Conservation (phyloP, 805 yeast genomes). For the Yarrowia sp. region DNA sequence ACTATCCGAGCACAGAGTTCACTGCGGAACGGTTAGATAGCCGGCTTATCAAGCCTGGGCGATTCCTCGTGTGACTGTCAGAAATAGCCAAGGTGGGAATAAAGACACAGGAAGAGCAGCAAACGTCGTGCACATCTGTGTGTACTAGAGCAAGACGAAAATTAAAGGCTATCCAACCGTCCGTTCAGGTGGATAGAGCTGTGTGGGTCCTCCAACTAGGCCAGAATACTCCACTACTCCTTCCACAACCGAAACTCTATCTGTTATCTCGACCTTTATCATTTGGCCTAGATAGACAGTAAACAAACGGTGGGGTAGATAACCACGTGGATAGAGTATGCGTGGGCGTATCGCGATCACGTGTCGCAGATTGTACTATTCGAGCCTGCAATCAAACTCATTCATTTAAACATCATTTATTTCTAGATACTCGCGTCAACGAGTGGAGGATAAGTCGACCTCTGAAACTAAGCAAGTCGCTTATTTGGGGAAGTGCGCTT, state of each 20-base stretch:
- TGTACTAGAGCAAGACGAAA: neutral
- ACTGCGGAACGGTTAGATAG: neutral
- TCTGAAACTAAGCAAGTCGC: too few relatives aligned
- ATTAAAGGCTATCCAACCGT: neutral
- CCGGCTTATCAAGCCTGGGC: neutral
- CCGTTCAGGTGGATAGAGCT: neutral
- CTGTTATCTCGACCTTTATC: slow-evolving; percentile 1
- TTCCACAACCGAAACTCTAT: neutral
- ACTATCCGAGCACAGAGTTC: neutral
- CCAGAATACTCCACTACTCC: neutral
- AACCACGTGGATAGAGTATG: neutral
- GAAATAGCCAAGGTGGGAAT: too few relatives aligned
- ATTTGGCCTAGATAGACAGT: neutral
- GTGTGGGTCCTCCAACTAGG: neutral
- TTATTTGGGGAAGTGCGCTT: too few relatives aligned
- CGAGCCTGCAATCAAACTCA: too few relatives aligned
- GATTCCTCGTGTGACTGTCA: too few relatives aligned
- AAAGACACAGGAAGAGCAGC: too few relatives aligned
- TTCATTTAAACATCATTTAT: neutral
- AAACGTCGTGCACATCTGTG: too few relatives aligned
- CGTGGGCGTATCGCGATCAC: too few relatives aligned
- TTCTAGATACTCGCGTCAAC: too few relatives aligned
- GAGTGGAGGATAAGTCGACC: too few relatives aligned
- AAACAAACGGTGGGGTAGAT: neutral
- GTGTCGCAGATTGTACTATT: too few relatives aligned